Evolutionary conservation across 306 rosid genomes (phyloP), one percentile per base, ranked within the genome.

Genomic region (Malus sylvestris): DNA sequence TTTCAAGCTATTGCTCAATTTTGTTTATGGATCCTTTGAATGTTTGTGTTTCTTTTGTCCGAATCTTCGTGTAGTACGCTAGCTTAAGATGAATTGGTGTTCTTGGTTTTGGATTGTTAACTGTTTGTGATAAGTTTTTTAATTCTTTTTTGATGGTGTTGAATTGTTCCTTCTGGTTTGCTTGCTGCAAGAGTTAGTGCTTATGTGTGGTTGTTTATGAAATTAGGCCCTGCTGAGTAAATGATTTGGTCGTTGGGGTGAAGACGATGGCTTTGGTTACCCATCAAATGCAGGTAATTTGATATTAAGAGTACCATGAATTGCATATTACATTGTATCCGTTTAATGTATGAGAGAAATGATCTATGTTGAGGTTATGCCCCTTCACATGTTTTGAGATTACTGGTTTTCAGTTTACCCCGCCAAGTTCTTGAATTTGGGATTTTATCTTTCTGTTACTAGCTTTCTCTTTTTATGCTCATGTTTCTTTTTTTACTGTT

Each of bases 251-350:
- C 83, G 80, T 74, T 83, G n/a, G 76, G 82, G 81, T 18, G 77
- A 81, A 85, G 86, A 82, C 78, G 79, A 89, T 91, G 98, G 88
- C 91, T 60, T 82, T 89, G 76, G 87, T 88, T 58, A 82, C 93
- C 74, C 89, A 89, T 85, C 96, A 88, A 82, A 81, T 88, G 72
- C 98, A 88, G 98, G 98, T 93, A 88, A 69, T 78, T 8, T 51
- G 55, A 51, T 15, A 15, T 79, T 79, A 22, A 35, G 66, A 18
- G 10, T 67, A 70, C 44, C 72, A 69, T 72, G 25, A 40, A 4
- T 63, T 3, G 3, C 9, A 18, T 61, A 30, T 74, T 42, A 42
- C 59, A 19, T 38, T 4, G 22, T 23, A 38, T 68, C 13, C 10
- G 23, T 70, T 68, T 23, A 45, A 32, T 6, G 14, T 67, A 15